A percentile compares a stretch with the other conserved stretches of the same genome.
Evolutionary conservation across 139 green algal genomes (phyloP).

Genomic region (Picochlorum costavermella): DNA sequence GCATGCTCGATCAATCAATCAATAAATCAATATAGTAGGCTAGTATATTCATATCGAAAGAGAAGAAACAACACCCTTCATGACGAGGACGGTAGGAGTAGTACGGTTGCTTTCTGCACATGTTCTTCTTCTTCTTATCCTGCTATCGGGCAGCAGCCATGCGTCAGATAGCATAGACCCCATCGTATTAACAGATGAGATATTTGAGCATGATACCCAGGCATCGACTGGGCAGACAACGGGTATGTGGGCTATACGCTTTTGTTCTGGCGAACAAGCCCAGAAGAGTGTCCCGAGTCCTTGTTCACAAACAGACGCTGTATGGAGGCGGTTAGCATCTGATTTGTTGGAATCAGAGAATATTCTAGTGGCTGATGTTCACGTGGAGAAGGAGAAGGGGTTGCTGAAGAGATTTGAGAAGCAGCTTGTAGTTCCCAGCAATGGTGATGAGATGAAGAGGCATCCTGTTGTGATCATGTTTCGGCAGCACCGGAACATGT

Average conservation of each 20-base stretch:
- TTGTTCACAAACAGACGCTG: no score
- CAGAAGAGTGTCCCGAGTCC: no score
- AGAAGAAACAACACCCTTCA: no score
- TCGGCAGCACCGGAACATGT: no score
- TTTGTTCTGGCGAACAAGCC: not conserved
- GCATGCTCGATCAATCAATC: not conserved
- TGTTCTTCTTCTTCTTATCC: not conserved
- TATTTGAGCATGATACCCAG: constrained; percentile 31
- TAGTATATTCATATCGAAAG: not conserved
- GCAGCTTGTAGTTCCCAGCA: no score
- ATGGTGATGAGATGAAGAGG: no score
- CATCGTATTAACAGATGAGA: constrained; percentile 10
- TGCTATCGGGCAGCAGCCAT: not conserved
- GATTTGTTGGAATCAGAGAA: no score
- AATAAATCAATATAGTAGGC: not conserved
- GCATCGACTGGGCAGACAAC: constrained; percentile 31
- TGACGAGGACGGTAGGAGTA: not conserved
- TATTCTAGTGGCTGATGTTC: no score
- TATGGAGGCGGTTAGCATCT: no score
- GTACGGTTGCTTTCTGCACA: not conserved
- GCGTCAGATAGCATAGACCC: not conserved
- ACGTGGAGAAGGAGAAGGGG: no score
- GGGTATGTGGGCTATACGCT: constrained; percentile 14
- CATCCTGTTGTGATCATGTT: no score
- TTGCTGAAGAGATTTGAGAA: no score